Evolutionary conservation across 2,329 filamentous ascomycete species (phyloP), one percentile per base, ranked within the genome.

Genomic region (Exophiala viscosa): DNA sequence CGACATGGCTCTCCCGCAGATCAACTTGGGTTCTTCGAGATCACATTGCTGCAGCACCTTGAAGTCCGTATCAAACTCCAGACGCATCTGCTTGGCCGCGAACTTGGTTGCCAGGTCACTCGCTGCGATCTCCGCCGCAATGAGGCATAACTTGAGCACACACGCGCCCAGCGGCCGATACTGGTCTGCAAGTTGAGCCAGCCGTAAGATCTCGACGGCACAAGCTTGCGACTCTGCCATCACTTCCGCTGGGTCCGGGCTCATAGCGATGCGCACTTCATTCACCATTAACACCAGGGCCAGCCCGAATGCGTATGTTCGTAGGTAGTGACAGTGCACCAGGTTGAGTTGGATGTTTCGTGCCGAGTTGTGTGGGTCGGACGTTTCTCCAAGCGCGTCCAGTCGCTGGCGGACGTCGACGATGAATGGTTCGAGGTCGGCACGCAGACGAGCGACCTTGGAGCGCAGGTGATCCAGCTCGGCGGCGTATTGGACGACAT

Each of bases 281-380:
- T 69, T 67, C 49, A 71, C 63, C 23, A 68, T 59, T 1, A 67
- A 57, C 1, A 60, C 62, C 11, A 70, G 61, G 5, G 62, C 58
- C 1, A 72, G 52, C 1, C 58, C 66, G 6, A 72, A 50, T 2
- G 61, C 64, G 52, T 71, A 69, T 11, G 62, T 62, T 15, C 70
- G 67, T 17, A 68, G 62, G 47, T 63, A 63, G 48, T 69, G 64
- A 3, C 66, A 64, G 44, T 65, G 61, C 8, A 59, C 20, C 28
- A 54, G 45, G 42, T 28, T 62, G 50, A 17, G 57, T 13, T 23
- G 9, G 8, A 23, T 23, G 20, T 42, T 31, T 4, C 20, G 8
- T n/a, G 28, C 17, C 20, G n/a, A 28, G 4, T 28, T 23, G 40
- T 23, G 20, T 4, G 20, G n/a, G 18, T 15, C 14, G 11, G 40